Percentiles rank a stretch among this genome's conserved stretches.
These are phyloP conservation scores for Niveomyces coronatus DNA, from an alignment of 2,329 filamentous ascomycete species.

Conservation along the genomic window DNA sequence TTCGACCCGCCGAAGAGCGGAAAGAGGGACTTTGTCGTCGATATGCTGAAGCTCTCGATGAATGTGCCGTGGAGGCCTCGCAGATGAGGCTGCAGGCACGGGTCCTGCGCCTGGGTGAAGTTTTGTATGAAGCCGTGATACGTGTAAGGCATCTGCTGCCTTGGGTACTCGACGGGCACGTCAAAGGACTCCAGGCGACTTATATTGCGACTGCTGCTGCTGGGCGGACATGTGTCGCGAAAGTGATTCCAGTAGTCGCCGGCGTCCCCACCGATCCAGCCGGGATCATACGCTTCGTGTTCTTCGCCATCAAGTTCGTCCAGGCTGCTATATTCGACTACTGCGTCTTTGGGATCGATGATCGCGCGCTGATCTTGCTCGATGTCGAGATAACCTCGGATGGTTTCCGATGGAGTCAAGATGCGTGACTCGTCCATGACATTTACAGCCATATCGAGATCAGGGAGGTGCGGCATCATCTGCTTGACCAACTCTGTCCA, in stretches of 20 bases:
- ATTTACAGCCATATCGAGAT: conserved; percentile 46
- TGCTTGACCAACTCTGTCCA: conserved; percentile 9
- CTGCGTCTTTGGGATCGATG: conserved; percentile 30
- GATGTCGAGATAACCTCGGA: conserved; percentile 23
- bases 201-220: conserved; percentile 30
- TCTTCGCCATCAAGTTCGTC: conserved; percentile 14
- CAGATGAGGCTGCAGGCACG: conserved; percentile 42
- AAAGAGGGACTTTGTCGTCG: conserved; percentile 39
- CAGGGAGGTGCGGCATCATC: conserved; percentile 30
- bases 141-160: conserved; percentile 16
- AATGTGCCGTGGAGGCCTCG: conserved; percentile 41
- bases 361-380: conserved; percentile 12
- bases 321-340: conserved; percentile 27
- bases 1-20: conserved; percentile 52
- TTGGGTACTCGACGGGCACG: conserved; percentile 18
- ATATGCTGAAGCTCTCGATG: conserved; percentile 37
- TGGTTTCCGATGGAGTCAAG: conserved; percentile 40
- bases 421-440: conserved; percentile 40
- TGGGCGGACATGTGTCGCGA: conserved; percentile 37
- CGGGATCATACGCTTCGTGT: conserved; percentile 22
- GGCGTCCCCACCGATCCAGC: conserved; percentile 29
- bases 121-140: conserved; percentile 40
- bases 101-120: conserved; percentile 42
- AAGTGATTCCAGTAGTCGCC: conserved; percentile 39
- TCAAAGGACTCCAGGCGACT: conserved; percentile 20